phyloP scores from a whole-genome alignment of 257 asterid species.

The Nyctanthes arbortristis region DNA sequence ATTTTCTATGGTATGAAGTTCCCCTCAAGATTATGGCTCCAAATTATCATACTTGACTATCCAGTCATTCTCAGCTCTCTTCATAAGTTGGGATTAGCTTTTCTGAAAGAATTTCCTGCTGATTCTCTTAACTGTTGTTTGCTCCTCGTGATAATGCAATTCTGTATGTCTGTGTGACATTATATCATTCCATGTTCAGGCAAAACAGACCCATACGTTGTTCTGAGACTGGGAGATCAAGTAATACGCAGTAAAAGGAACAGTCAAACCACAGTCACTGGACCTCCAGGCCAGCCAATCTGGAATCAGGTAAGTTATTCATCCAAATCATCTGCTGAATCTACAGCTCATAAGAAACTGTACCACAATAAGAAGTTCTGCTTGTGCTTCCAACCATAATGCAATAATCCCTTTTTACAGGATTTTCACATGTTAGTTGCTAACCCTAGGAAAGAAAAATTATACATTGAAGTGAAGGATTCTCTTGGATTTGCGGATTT shows the following conservation, averaged over 20 bases:
- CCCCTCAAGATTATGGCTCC: slow-evolving; percentile 7
- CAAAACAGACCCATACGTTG: slow-evolving; percentile 92
- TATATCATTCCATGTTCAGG: slow-evolving; percentile 50
- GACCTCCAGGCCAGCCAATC: slow-evolving; percentile 98
- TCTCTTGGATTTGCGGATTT: slow-evolving; percentile 81
- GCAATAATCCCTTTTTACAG: slow-evolving; percentile 40
- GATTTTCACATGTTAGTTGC: slow-evolving; percentile 92
- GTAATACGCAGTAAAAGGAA: slow-evolving; percentile 86
- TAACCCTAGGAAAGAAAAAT: slow-evolving; percentile 72
- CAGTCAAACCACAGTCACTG: slow-evolving; percentile 94
- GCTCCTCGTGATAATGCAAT: neutral
- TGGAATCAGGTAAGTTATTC: slow-evolving; percentile 86
- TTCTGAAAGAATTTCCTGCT: neutral
- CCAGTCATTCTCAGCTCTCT: neutral
- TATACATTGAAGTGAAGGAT: slow-evolving; percentile 81
- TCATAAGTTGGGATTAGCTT: neutral
- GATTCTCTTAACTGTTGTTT: neutral
- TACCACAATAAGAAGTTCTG: slow-evolving; percentile 21
- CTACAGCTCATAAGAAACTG: neutral
- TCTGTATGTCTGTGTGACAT: neutral
- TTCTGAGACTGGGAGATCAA: slow-evolving; percentile 87
- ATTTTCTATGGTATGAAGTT: slow-evolving; percentile 70
- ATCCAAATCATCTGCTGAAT: neutral
- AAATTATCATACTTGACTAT: neutral
- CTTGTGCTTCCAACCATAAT: slow-evolving; percentile 19